Conservation (phyloP, 148 eudicot genomes). For the Vaccinium myrtillus region DNA sequence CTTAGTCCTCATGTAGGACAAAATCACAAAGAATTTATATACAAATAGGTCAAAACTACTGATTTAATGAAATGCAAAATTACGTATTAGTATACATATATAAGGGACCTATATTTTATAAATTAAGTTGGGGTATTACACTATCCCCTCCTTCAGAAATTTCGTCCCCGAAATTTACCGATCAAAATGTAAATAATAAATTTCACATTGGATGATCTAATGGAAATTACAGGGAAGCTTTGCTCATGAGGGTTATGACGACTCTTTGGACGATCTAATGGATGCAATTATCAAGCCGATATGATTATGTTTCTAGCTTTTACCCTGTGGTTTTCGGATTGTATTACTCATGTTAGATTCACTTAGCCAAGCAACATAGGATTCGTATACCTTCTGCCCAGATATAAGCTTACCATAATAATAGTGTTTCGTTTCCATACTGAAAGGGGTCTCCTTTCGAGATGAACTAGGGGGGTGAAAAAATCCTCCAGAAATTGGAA, state of each 20-base stretch:
- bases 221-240: conserved; percentile 39
- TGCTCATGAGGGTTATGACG: conserved; percentile 46
- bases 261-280: conserved; percentile 67
- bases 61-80: too few relatives aligned
- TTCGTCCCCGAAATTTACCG: too few relatives aligned
- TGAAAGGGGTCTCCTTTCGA: neutral
- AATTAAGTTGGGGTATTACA: too few relatives aligned
- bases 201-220: too few relatives aligned
- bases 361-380: neutral
- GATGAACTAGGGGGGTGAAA: neutral
- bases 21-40: too few relatives aligned
- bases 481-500: neutral
- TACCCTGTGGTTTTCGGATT: neutral
- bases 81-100: too few relatives aligned
- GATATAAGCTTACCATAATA: neutral
- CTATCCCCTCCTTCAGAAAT: too few relatives aligned
- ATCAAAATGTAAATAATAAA: too few relatives aligned
- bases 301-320: conserved; percentile 10
- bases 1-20: too few relatives aligned
- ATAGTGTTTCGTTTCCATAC: neutral
- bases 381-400: neutral
- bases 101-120: too few relatives aligned
- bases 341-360: neutral
- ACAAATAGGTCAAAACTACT: too few relatives aligned
- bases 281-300: conserved; percentile 65